A percentile compares a stretch with the other conserved stretches of the same genome.
Evolutionary conservation across 208 protist species (phyloP).

Genomic region (Vickermania spadyakhi): DNA sequence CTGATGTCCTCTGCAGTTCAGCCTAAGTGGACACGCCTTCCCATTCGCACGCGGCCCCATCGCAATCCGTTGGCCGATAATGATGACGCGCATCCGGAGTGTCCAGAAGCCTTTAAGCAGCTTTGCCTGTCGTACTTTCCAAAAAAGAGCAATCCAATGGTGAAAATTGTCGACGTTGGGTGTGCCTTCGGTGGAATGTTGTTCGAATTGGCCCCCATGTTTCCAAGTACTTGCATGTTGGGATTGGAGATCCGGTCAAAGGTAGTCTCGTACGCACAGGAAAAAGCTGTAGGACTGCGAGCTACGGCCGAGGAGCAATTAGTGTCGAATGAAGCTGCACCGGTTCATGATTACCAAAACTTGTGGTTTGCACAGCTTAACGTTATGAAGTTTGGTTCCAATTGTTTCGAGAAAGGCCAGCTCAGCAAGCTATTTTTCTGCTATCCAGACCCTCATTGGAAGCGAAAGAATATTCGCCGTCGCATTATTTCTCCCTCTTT

Average conservation of each 20-base stretch:
- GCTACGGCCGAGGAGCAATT: conserved; percentile 11
- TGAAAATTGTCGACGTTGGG: conserved; percentile 92
- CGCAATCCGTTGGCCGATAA: conserved; percentile 91
- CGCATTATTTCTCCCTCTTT: conserved; percentile 95
- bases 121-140: conserved; percentile 30
- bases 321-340: conserved; percentile 6
- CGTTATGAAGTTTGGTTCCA: conserved; percentile 97
- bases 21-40: conserved; percentile 78
- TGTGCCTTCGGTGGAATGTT: conserved; percentile 97
- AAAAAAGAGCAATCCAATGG: conserved; percentile 16
- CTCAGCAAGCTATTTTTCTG: conserved; percentile 95
- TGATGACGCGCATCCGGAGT: conserved; percentile 73
- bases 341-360: conserved; percentile 86
- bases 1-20: conserved; percentile 13
- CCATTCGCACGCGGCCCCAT: conserved; percentile 86
- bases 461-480: conserved; percentile 95
- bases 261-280: conserved; percentile 90
- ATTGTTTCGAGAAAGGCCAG: conserved; percentile 95
- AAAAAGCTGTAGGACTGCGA: conserved; percentile 51
- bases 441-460: conserved; percentile 98
- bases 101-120: conserved; percentile 47
- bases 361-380: conserved; percentile 94
- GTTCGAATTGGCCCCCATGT: conserved; percentile 79
- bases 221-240: conserved; percentile 90
- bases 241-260: conserved; percentile 96